phyloP scores from a whole-genome alignment of 2,329 filamentous ascomycete genomes.

The Colletotrichum costaricense region DNA sequence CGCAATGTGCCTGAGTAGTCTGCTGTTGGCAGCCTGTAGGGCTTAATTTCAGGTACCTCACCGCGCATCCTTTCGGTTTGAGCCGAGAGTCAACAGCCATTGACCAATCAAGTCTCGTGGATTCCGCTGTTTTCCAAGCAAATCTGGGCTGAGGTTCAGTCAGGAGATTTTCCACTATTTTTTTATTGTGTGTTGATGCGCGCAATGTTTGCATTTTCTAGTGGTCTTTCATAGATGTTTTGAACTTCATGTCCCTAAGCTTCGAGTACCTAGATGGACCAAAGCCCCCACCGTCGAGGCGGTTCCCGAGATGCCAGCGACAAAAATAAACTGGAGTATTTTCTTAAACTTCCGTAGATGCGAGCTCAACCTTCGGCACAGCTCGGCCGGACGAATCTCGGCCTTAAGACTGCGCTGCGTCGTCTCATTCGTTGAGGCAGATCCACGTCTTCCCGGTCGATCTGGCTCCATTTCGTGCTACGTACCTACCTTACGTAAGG shows the following conservation, averaged over 20 bases:
- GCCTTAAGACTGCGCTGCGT: background rate
- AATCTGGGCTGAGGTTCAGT: background rate
- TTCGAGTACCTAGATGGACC: background rate
- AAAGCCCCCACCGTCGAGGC: background rate
- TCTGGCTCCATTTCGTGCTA: background rate
- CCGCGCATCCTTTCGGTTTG: background rate
- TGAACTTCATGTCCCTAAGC: background rate
- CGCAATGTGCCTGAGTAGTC: background rate
- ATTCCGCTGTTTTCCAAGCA: slow-evolving; percentile 17
- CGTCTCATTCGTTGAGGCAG: background rate
- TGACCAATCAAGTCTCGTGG: background rate
- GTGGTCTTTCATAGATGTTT: background rate
- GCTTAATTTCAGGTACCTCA: background rate
- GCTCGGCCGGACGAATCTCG: slow-evolving; percentile 36
- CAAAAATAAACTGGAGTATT: slow-evolving; percentile 7
- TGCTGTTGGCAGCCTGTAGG: background rate
- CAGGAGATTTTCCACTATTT: slow-evolving; percentile 14
- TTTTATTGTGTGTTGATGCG: background rate
- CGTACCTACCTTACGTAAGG: background rate
- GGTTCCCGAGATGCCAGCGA: background rate
- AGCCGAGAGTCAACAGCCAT: background rate
- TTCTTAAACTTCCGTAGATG: slow-evolving; percentile 34
- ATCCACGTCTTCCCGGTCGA: background rate
- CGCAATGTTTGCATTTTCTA: background rate
- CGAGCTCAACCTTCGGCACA: slow-evolving; percentile 30